Evolutionary conservation across 148 eudicot species (phyloP), one percentile per base, ranked within the genome.

Genomic region (Silene uniflora): DNA sequence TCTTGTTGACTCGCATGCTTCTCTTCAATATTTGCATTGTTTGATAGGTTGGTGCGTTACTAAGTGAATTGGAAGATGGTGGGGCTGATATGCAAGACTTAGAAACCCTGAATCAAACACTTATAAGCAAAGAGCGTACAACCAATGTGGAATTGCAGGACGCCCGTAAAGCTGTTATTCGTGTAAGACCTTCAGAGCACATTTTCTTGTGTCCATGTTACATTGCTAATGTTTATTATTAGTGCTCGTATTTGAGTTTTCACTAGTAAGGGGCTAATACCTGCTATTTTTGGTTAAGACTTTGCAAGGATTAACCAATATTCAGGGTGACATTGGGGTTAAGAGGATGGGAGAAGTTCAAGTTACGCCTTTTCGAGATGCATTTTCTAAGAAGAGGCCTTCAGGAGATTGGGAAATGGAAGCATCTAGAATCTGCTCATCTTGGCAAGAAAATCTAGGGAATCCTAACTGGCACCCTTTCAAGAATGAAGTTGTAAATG

Each of bases 401-500:
- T 39, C 65, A 18, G 67, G 75, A 14, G 83, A 80, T 44, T 72
- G 73, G 75, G 76, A 72, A 24, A 44, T 72, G 21, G 71, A 71
- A 76, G 83, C 75, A 9, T 77, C 78, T 68, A 82, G 77, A 76
- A 63, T 80, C 59, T 77, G 86, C 77, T 84, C 91, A 58, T 75
- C 80, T 59, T 88, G 91, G 91, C 85, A 88, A 78, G 80, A 81
- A 69, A 86, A 78, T 29, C 67, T 88, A 14, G 83, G 79, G 4
- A 73, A 86, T 85, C 79, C 89, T 62, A 80, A 73, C 67, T 86
- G 91, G 89, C 91, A 88, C 55, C 91, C 91, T 58, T 88, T 85
- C 35, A 86, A 76, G 80, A 69, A 74, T 67, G 66, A 35, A 47
- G 64, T 67, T 23, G 72, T 78, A 73, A 71, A 88, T 61, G 89